Evolutionary conservation across 441 rosid genomes (phyloP), one percentile per base, ranked within the genome.

Genomic region (Dalechampia spathulata): DNA sequence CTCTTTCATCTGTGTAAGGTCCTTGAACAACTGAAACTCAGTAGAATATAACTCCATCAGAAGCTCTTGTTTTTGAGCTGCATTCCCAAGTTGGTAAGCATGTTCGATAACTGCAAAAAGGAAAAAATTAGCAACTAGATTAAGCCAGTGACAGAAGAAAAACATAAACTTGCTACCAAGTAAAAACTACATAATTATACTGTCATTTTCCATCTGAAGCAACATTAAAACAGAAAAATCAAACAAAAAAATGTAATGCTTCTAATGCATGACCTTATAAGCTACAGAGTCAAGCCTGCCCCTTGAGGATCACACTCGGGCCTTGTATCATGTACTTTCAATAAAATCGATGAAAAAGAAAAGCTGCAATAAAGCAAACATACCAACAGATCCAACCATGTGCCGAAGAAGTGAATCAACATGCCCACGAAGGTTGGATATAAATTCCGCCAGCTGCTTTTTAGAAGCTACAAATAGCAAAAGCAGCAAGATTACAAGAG

Each of bases 311-410:
- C 2, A 23, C 16, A 9, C 28, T 23, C 2, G 34, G 34, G 34
- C 2, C 32, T 15, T n/a, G 25, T 12, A 49, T 53, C 60, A 30
- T 51, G 20, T 7, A 16, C 11, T 27, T 32, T 8, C 14, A 25
- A 13, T 6, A 15, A 27, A 40, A 32, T 36, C n/a, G 32, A 10
- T 15, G 19, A 13, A n/a, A 47, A 51, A 36, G 14, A 21, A 16
- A 17, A 44, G 22, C 19, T 1, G 25, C 22, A 21, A 2, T 30
- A 13, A 28, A 42, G 25, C 6, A 39, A 70, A 69, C 88, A 50
- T 82, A 94, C 99, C 95, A 68, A 80, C 77, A 48, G 98, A 90
- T 69, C 96, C 98, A 71, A 86, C 90, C 87, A 78, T 76, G 67
- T 94, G 90, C 23, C 98, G 83, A 57, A 94, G 95, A 63, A 86